Evolutionary conservation across 495 filamentous ascomycete species (phyloP), one percentile per base, ranked within the genome.

Genomic region (Platismatia glauca): DNA sequence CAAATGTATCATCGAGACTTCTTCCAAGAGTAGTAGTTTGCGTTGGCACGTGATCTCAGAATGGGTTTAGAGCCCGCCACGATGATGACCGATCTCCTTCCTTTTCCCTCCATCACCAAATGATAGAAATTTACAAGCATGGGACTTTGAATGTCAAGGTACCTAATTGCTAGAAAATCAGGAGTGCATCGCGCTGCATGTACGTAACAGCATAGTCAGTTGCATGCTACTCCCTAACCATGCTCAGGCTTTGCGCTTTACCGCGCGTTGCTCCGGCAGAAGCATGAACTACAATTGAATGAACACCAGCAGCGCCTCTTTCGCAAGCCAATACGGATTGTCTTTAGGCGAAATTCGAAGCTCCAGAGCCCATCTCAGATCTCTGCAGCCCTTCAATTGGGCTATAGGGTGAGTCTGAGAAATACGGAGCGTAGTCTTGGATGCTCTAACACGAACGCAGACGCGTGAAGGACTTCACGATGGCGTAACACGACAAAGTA

Each of bases 221-320:
- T 55, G 27, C 22, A 31, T 50, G 39, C 60, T 44, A 34, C 24
- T 38, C 7, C 39, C 65, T 66, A 66, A 65, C 64, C 60, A 63
- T 46, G 39, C 44, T n/a, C 65, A 91, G 88, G 86, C 70, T 76
- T 88, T 68, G 83, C 88, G 39, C 85, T 94, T 58, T 91, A 86
- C 72, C 79, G 86, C 67, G 82, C 86, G 37, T 83, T 94, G 67
- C 75, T 91, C 39, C 82, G 79, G 64, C 81, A 82, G 76, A 84
- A 76, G 68, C 69, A 73, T 24, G 75, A 71, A 59, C 69, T 86
- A 57, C 75, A 78, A n/a, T 67, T 79, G 50, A 60, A 73, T 65
- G 62, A 68, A 64, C 70, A 74, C 67, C 68, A 76, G 73, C 72
- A 74, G 64, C 43, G 63, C 55, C 56, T 75, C 59, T 68, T 81